Evolutionary conservation across 2,329 filamentous ascomycete genomes (phyloP), one percentile per base, ranked within the genome.

Genomic region (Botrytis pseudocinerea): DNA sequence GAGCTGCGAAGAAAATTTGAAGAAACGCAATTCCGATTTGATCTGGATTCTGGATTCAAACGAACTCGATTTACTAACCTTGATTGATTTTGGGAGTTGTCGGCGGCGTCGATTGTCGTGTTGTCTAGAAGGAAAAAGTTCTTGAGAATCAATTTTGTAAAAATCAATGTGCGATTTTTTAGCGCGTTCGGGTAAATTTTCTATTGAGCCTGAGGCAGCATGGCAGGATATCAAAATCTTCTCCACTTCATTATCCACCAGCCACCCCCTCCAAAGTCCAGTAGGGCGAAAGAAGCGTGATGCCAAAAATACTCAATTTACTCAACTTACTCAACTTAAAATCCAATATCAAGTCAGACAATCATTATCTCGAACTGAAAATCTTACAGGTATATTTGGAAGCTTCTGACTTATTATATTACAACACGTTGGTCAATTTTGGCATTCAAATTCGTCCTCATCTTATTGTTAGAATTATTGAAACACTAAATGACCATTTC

Each of bases 51-150:
- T 69, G 25, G 32, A n/a, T 69, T 59, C 65, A 1, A 42, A 57
- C 2, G 48, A 44, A 69, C 18, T 57, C 48, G 48, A 32, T 57
- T 25, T 69, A 69, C 70, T 72, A 5, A 72, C 70, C 46, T 69
- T 71, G 73, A 71, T 44, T 54, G 51, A 62, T 46, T 64, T 54
- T 68, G 22, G 64, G 66, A 28, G 54, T 73, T 72, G 61, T 70
- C 69, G 65, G 35, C 51, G 73, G 64, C 70, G 70, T 72, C 70
- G 70, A 69, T 70, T 72, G 71, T 57, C n/a, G 69, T 66, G 74
- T 70, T 62, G 69, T 74, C 54, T 68, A 28, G 35, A 48, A 48
- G 40, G 51, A 40, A 69, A 54, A 57, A 57, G 51, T 57, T 57
- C 68, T 69, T 8, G 63, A 60, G 62, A n/a, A 12, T 44, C 40